Evolutionary conservation across 495 filamentous ascomycete species (phyloP).

Genomic region (Daldinia decipiens): DNA sequence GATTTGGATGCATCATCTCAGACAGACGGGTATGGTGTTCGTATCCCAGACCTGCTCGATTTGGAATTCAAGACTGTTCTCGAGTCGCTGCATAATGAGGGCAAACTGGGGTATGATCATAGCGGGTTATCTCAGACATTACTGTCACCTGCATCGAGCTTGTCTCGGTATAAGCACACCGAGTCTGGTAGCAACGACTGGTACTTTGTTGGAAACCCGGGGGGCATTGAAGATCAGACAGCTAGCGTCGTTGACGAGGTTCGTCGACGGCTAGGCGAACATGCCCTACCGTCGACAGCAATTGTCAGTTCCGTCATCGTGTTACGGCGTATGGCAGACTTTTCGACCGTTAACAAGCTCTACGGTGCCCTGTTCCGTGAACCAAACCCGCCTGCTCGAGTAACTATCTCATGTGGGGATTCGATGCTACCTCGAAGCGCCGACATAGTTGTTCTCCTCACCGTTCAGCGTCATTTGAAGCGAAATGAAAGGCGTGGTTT

Average conservation of each 20-base stretch:
- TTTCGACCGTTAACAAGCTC: constrained; percentile 73
- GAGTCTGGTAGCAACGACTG: constrained; percentile 34
- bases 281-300: constrained; percentile 55
- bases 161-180: background rate
- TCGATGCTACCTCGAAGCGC: constrained; percentile 59
- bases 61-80: constrained; percentile 52
- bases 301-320: constrained; percentile 81
- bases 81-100: background rate
- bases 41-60: constrained; percentile 61
- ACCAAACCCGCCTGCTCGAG: constrained; percentile 85
- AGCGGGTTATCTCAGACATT: constrained; percentile 4
- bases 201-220: constrained; percentile 35
- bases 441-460: constrained; percentile 65
- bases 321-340: constrained; percentile 82
- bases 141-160: background rate
- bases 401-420: constrained; percentile 81
- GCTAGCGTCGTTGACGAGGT: constrained; percentile 50
- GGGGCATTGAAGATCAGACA: constrained; percentile 51
- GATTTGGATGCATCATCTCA: constrained; percentile 8
- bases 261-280: constrained; percentile 42
- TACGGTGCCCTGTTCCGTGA: constrained; percentile 76
- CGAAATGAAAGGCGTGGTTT: constrained; percentile 64
- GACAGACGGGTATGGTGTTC: constrained; percentile 44
- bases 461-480: constrained; percentile 42
- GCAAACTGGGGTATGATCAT: constrained; percentile 12